Conservation (phyloP, 108 stramenopile genomes). For the Fistulifera pelliculosa region DNA sequence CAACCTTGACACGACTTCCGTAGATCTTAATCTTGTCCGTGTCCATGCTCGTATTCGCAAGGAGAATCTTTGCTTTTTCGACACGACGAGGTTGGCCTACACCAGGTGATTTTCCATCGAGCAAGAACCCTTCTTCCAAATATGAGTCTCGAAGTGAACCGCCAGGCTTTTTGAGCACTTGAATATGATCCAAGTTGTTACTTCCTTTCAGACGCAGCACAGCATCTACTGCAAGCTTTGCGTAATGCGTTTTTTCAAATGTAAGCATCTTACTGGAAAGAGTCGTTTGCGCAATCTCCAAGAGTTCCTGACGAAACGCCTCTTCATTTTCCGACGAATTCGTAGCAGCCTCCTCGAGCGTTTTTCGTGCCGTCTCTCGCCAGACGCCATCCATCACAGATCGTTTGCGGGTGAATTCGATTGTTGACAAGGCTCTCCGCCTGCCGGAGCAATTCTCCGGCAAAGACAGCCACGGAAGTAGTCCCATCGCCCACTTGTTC, state of each 20-base stretch:
- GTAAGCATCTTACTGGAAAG: constrained; percentile 94
- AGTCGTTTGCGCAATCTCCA: constrained; percentile 94
- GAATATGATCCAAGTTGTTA: constrained; percentile 92
- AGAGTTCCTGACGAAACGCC: constrained; percentile 78
- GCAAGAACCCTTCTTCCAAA: constrained; percentile 95
- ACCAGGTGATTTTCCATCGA: constrained; percentile 90
- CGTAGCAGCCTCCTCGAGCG: constrained; percentile 29
- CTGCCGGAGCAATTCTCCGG: constrained; percentile 96
- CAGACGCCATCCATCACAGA: constrained; percentile 95
- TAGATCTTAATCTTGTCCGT: constrained; percentile 99
- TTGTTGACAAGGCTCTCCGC: constrained; percentile 90
- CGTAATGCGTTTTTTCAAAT: constrained; percentile 96
- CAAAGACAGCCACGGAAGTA: constrained; percentile 89
- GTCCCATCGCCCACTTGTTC: constrained; percentile 98
- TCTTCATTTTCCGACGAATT: constrained; percentile 49
- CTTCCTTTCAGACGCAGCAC: constrained; percentile 89
- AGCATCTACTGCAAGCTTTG: constrained; percentile 93
- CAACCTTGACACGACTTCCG: constrained; percentile 95
- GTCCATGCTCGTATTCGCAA: constrained; percentile 99
- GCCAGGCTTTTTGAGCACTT: constrained; percentile 94
- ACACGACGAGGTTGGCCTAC: constrained; percentile 93
- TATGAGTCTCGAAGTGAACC: constrained; percentile 92
- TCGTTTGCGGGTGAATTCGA: constrained; percentile 97
- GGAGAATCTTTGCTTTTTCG: constrained; percentile 95
- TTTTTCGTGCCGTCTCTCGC: constrained; percentile 78